These are phyloP conservation scores for Barnettozyma hawaiiensis DNA, from an alignment of 1,139 yeast genomes.

Conservation along the genomic window DNA sequence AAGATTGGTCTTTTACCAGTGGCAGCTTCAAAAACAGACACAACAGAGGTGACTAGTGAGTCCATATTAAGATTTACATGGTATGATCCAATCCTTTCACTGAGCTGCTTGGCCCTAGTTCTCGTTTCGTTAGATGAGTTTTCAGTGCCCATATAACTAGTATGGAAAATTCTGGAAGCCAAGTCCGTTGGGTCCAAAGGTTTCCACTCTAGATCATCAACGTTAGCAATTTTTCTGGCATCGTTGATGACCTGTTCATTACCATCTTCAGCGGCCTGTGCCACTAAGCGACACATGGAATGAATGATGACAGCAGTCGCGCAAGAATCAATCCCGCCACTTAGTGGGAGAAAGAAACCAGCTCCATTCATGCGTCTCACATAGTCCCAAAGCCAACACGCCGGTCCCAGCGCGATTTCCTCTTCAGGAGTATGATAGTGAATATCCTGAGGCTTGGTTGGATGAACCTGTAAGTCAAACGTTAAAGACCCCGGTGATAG, in stretches of 20 bases:
- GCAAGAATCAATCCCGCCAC: conserved; percentile 98
- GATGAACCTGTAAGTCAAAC: conserved; percentile 61
- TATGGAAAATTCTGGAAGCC: conserved; percentile 71
- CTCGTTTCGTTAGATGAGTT: conserved; percentile 89
- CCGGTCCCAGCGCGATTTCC: conserved; percentile 96
- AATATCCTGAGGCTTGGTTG: conserved; percentile 47
- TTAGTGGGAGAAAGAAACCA: conserved; percentile 86
- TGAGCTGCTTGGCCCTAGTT: conserved; percentile 71
- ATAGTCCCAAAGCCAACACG: conserved; percentile 99
- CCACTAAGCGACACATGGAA: conserved; percentile 87
- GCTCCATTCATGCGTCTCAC: conserved; percentile 83
- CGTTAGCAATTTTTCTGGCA: conserved; percentile 56
- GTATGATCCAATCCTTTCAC: conserved; percentile 75
- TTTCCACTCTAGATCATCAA: conserved; percentile 45
- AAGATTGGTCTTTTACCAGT: conserved; percentile 87
- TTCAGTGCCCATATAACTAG: conserved; percentile 92
- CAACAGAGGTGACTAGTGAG: conserved; percentile 65
- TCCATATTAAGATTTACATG: conserved; percentile 94
- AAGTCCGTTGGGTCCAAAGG: conserved; percentile 75
- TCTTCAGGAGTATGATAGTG: conserved; percentile 81
- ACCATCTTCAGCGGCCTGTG: conserved; percentile 57
- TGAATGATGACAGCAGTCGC: conserved; percentile 94
- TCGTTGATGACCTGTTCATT: conserved; percentile 72
- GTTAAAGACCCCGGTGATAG: conserved; percentile 51
- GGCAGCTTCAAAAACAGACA: conserved; percentile 74